Conservation (phyloP, 352 stramenopile genomes). For the Peronosclerospora sorghi region DNA sequence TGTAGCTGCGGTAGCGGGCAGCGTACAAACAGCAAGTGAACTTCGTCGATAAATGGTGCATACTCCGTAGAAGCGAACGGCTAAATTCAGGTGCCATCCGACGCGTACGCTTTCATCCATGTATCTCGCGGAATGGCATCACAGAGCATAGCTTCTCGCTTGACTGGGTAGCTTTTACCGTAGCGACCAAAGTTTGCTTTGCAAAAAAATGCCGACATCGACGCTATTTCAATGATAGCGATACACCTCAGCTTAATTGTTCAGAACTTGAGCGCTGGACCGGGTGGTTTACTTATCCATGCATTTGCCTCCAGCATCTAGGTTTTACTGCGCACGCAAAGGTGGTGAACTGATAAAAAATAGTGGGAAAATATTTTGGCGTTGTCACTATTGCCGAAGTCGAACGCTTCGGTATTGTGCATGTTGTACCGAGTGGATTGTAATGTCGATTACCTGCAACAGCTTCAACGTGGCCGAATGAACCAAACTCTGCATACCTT, state of each 20-base stretch:
- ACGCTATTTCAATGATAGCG: conserved; percentile 10
- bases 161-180: conserved; percentile 55
- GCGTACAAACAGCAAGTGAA: no score
- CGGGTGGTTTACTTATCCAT: conserved; percentile 42
- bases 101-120: conserved; percentile 53
- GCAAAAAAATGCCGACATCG: conserved; percentile 45
- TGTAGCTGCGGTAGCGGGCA: no score
- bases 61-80: no score
- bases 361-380: conserved; percentile 66
- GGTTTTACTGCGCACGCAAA: conserved; percentile 58
- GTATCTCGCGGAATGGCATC: conserved; percentile 12
- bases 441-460: conserved; percentile 65
- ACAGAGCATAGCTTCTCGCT: conserved; percentile 59
- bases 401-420: conserved; percentile 54
- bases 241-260: conserved; percentile 17
- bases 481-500: conserved; percentile 30
- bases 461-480: conserved; percentile 13
- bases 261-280: conserved; percentile 25
- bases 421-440: conserved; percentile 35
- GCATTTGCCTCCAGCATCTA: conserved; percentile 40
- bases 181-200: conserved; percentile 70
- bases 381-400: conserved; percentile 61
- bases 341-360: conserved; percentile 48
- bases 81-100: conserved; percentile 43
- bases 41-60: no score